Evolutionary conservation across 768 basidiomycete species (phyloP), one percentile per base, ranked within the genome.

Genomic region (Vararia minispora): DNA sequence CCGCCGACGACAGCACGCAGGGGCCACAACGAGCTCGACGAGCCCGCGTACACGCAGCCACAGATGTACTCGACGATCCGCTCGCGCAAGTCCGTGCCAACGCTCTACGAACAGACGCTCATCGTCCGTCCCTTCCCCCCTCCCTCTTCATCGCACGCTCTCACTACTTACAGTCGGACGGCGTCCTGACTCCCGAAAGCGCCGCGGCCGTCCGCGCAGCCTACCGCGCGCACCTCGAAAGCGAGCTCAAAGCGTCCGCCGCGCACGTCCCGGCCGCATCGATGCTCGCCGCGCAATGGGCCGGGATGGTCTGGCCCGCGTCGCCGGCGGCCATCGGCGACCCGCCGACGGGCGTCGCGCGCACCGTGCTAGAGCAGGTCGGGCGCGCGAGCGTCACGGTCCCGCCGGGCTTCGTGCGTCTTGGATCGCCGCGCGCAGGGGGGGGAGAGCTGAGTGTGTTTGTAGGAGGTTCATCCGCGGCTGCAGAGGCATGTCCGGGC

Each of bases 51-150:
- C 55, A 94, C 91, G 0, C 82, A 81, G 42, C 90, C 91, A 0
- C 61, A 79, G 8, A 95, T 94, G 90, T 95, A 95, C 58, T 70
- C 85, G 56, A 75, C 83, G 60, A 92, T 94, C 50, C 71, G 76
- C 5, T 69, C 76, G 0, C 66, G 89, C 33, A 72, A 67, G 32
- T 83, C 81, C 10, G 86, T 90, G 4, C 87, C 88, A 5, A 65
- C 76, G 36, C 61, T 88, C 10, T 94, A 91, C 53, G 87, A 91
- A 52, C 72, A 81, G 30, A 78, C 76, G 30, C 67, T 91, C 5
- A 66, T 78, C 35, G 88, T 88, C 40, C 33, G 76, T 63, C 13
- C 37, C 21, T 8, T 5, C 46, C 21, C 1, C 28, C 31, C 20
- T 6, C 13, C 12, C 14, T 24, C 20, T 20, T 28, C 22, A 27